phyloP scores from a whole-genome alignment of 371 early-diverging fungal species.

The Blakeslea trispora region DNA sequence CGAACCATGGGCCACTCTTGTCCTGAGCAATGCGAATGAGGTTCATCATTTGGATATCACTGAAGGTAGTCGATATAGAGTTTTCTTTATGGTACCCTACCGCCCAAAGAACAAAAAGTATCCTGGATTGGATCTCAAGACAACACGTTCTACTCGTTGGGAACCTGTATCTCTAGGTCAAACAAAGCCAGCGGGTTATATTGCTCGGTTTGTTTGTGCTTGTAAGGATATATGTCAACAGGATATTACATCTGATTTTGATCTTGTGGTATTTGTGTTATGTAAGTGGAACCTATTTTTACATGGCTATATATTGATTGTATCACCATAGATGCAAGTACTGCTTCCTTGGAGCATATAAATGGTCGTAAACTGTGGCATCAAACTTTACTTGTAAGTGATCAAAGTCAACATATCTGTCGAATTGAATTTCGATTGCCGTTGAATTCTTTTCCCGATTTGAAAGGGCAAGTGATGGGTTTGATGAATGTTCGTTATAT shows the following conservation, averaged over 20 bases:
- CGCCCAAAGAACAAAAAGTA: constrained; percentile 40
- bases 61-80: constrained; percentile 28
- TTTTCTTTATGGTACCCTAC: constrained; percentile 44
- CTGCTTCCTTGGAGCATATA: constrained; percentile 5
- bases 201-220: constrained; percentile 42
- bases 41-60: constrained; percentile 32
- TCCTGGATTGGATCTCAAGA: constrained; percentile 36
- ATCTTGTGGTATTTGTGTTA: constrained; percentile 57
- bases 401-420: constrained; percentile 31
- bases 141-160: constrained; percentile 47
- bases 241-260: constrained; percentile 48
- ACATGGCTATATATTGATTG: too few species aligned
- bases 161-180: constrained; percentile 29
- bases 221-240: constrained; percentile 38
- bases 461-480: constrained; percentile 30
- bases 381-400: constrained; percentile 35
- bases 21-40: constrained; percentile 36
- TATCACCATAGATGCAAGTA: constrained; percentile 25
- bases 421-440: constrained; percentile 28
- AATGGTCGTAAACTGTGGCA: constrained; percentile 27
- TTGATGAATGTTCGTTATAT: constrained; percentile 34
- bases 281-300: too few species aligned
- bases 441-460: constrained; percentile 14
- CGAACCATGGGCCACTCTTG: constrained; percentile 22
- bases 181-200: constrained; percentile 32